A percentile compares a stretch with the other conserved stretches of the same genome.
phyloP scores from a whole-genome alignment of 768 basidiomycete genomes.

The Termitomyces sp. region DNA sequence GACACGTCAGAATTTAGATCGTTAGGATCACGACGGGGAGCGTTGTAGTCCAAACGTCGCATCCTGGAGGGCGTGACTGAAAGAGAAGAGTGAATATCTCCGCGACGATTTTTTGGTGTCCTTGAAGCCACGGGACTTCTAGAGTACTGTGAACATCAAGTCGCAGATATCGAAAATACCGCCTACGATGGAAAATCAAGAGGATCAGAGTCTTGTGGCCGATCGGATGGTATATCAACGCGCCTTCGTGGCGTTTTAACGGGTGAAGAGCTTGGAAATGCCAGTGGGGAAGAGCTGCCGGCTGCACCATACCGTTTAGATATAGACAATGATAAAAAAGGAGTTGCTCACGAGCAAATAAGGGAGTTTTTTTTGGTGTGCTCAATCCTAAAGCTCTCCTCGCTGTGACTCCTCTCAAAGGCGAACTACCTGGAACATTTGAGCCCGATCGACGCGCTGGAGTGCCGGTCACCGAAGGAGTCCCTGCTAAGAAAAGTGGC shows the following conservation, averaged over 20 bases:
- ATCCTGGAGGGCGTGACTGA: constrained; percentile 49
- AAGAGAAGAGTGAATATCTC: constrained; percentile 87
- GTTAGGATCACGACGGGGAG: constrained; percentile 28
- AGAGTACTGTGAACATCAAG: background rate
- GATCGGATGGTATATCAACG: constrained; percentile 29
- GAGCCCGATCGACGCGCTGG: constrained; percentile 37
- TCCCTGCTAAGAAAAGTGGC: constrained; percentile 53
- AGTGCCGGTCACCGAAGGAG: constrained; percentile 50
- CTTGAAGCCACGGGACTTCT: constrained; percentile 51
- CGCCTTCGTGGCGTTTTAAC: constrained; percentile 42
- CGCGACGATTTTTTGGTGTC: constrained; percentile 74
- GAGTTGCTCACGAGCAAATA: constrained; percentile 45
- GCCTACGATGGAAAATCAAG: constrained; percentile 69
- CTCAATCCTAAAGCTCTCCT: constrained; percentile 52
- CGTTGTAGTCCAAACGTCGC: constrained; percentile 25
- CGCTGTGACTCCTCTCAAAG: constrained; percentile 43
- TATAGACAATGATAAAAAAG: constrained; percentile 2
- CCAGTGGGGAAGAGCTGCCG: constrained; percentile 60
- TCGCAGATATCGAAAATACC: background rate
- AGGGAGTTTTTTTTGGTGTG: constrained; percentile 53
- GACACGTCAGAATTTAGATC: constrained; percentile 60
- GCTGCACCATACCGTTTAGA: constrained; percentile 26
- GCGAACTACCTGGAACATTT: constrained; percentile 41
- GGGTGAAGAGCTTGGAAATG: constrained; percentile 64
- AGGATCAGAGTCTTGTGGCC: constrained; percentile 56